These are phyloP conservation scores for Conidiobolus coronatus DNA, from an alignment of 371 early-diverging fungal species.

Conservation along the genomic window DNA sequence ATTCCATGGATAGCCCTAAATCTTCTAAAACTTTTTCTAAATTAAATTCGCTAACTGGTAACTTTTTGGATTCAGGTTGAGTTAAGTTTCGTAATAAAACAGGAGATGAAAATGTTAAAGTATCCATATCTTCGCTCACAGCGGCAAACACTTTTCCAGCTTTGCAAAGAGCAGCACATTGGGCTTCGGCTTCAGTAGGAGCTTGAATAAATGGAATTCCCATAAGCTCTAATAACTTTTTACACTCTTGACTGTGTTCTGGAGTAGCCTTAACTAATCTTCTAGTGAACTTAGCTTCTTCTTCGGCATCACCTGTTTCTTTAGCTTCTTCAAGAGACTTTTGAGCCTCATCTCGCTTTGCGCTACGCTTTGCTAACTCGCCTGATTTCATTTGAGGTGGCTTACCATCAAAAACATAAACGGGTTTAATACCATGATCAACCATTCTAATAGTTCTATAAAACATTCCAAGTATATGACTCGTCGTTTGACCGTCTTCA, in stretches of 20 bases:
- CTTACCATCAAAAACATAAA: conserved; percentile 99
- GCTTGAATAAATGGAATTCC: conserved; percentile 95
- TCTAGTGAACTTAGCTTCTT: conserved; percentile 72
- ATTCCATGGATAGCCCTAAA: conserved; percentile 41
- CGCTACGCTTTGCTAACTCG: conserved; percentile 79
- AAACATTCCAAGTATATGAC: conserved; percentile 97
- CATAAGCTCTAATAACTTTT: conserved; percentile 78
- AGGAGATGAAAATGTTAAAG: conserved; percentile 88
- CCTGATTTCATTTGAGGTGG: conserved; percentile 91
- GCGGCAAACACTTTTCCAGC: conserved; percentile 89
- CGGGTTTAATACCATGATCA: conserved; percentile 93
- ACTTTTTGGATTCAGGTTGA: conserved; percentile 76
- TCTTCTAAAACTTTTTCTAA: conserved; percentile 68
- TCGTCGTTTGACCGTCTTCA: conserved; percentile 84
- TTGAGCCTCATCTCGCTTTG: conserved; percentile 65
- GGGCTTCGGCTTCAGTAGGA: conserved; percentile 99
- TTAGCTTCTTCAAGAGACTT: conserved; percentile 59
- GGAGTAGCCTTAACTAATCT: conserved; percentile 86
- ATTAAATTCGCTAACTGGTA: conserved; percentile 83
- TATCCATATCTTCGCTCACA: conserved; percentile 99
- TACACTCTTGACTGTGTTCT: conserved; percentile 92
- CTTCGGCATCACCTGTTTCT: conserved; percentile 66
- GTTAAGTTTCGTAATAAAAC: conserved; percentile 89
- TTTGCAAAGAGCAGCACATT: conserved; percentile 85
- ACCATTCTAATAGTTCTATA: conserved; percentile 98